Base-by-base conservation (phyloP, 179 eudicot species). In the Amaranthus tricolor region DNA sequence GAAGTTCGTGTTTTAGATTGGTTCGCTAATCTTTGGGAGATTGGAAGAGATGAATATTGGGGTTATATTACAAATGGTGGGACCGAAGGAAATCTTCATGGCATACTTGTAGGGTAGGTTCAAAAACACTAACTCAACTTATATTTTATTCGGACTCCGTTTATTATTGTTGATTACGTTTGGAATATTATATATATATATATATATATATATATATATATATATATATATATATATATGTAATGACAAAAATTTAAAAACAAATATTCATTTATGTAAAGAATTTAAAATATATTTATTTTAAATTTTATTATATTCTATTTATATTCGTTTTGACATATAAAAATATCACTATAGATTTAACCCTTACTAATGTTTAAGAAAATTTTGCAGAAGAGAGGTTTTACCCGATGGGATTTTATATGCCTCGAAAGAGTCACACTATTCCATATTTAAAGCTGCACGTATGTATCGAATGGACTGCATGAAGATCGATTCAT, bases 1-100 rank as follows among this genome's bases (percentile, higher is more conserved):
- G 93, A 89, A 84, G 89, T 89, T 45, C 89, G 91, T 75, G 93
- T 89, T 74, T 78, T 89, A 68, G 93, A 89, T 72, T 89, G 93
- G 93, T 89, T 89, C 80, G 93, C 93, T 40, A 85, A 86, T 66
- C 76, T 89, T 58, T 89, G 91, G 93, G 91, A 89, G 55, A 78
- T 89, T 54, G 91, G 84, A 71, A 88, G 84, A 71, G 73, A 77
- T 55, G 80, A 88, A 8, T 89, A 87, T 74, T 89, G 93, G 93
- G 93, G 93, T 52, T 89, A 89, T 78, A 86, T 87, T 20, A 89
- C 93, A 31, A 89, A 89, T 66, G 86, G 93, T 78, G 93, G 93
- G 5, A 89, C 91, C 19, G 93, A 89, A 84, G 91, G 93, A 57
- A 89, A 89, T 75, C 89, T 89, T 77, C 93, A 89, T 63, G 93